Conservation (phyloP, 129 eudicot genomes). For the Glebionis coronaria region DNA sequence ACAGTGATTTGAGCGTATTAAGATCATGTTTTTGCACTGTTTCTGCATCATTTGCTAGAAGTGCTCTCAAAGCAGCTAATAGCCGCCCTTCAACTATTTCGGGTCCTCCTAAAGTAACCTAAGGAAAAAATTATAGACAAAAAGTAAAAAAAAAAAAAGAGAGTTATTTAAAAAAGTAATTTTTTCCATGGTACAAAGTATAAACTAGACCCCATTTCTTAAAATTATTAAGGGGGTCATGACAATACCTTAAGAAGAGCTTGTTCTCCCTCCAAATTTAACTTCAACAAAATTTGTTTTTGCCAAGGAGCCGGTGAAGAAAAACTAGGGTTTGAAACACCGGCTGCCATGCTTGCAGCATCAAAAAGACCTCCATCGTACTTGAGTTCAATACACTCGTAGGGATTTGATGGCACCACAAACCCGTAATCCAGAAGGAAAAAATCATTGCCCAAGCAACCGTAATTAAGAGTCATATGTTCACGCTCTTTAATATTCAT, state of each 20-base stretch:
- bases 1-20: conserved; percentile 56
- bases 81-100: conserved; percentile 81
- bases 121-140: conserved; percentile 5
- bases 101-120: conserved; percentile 85
- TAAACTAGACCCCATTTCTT: not conserved
- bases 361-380: conserved; percentile 86
- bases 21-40: conserved; percentile 49
- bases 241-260: conserved; percentile 67
- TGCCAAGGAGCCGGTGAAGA: conserved; percentile 93
- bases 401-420: conserved; percentile 73
- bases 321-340: conserved; percentile 78
- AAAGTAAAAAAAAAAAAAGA: not conserved
- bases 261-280: conserved; percentile 69
- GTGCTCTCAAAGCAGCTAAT: conserved; percentile 78
- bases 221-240: conserved; percentile 2
- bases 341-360: conserved; percentile 96
- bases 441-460: conserved; percentile 76
- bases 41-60: conserved; percentile 54
- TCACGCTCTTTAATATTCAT: conserved; percentile 54
- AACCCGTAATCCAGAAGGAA: conserved; percentile 94
- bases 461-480: conserved; percentile 74
- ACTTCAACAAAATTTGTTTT: conserved; percentile 43
- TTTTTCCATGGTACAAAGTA: not conserved
- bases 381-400: conserved; percentile 78
- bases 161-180: too few relatives aligned